Base-by-base conservation (phyloP, 1,139 yeast species). In the Protomyces lactucae-debilis region DNA sequence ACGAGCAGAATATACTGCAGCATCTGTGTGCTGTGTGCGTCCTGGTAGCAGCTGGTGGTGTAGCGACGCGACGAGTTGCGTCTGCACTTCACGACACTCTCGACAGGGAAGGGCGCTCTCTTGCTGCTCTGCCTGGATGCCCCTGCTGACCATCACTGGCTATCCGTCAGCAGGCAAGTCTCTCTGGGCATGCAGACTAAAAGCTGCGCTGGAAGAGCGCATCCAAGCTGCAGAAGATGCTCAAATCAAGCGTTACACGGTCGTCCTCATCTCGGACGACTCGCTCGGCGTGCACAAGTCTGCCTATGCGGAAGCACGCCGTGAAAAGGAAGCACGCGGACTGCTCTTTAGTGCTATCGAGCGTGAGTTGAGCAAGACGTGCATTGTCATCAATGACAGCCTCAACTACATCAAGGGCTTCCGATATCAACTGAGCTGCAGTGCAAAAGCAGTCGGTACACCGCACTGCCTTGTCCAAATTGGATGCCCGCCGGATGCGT, bases 341-440 rank as follows among this genome's bases (percentile, higher is more conserved):
- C 81, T 83, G 37, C 96, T 92, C 71, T 86, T 91, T 77, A 84
- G 96, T 0, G 96, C 96, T 0, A 95, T 93, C 14, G 90, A 90
- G 72, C 80, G 97, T 69, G 90, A 87, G 68, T 76, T 95, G 8
- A 79, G 87, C 2, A 80, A 86, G 55, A 79, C 81, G 36, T 86
- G 83, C 37, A 81, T 93, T 55, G 97, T 93, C 1, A 84, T 93
- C 23, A 79, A 93, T 65, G 99, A 93, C 75, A 83, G 95, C 1
- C 78, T 91, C 72, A 86, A 91, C 28, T 95, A 95, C 73, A 95
- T 95, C 72, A 95, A 93, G 73, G 99, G 99, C 0, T 91, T 91
- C 73, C 79, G 99, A 67, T 93, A 95, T 75, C 99, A 93, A 75
- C 79, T 93, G 65, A 91, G 85, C 74, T 91, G 98, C 75, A 99